Evolutionary conservation across 352 stramenopile genomes (phyloP), one percentile per base, ranked within the genome.

Genomic region (Phytophthora hybrid): DNA sequence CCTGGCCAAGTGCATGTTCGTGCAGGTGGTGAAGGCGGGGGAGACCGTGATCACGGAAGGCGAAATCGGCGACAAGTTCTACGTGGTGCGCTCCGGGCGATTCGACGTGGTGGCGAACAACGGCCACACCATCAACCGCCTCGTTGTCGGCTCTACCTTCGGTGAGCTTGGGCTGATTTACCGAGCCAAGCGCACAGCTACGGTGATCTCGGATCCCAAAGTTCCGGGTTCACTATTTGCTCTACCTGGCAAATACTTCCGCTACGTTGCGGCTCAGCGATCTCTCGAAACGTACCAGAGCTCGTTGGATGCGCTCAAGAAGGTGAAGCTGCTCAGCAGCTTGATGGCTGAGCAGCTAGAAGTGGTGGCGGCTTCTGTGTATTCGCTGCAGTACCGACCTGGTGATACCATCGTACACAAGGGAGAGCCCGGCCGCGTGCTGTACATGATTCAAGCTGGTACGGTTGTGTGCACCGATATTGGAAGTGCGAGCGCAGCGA

Each of bases 391-490:
- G 29, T 91, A 87, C 39, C 81, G 64, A 31, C 71, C 69, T 41
- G 87, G 85, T 0, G 84, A 91, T 47, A 81, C 91, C 9, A 95
- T 97, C 58, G 81, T 97, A 18, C 79, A 84, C 60, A 92, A 96
- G 46, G 90, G 89, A 9, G 90, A 95, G 54, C 72, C 72, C 14
- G 87, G 88, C 1, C 81, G 87, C 39, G 84, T 89, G 5, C 79
- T 97, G 64, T 97, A 95, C 77, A 94, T 97, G 77, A 89, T 97
- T 29, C 80, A 94, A 55, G 63, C 61, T 0, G 90, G 90, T 29
- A 82, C 85, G 9, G 83, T 93, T 8, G 69, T 87, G 46, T 90
- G 81, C 56, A 82, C 77, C 7, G 82, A 89, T 26, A 87, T 91
- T 71, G 93, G 78, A 71, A 80, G 71, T 31, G 78, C 71, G 19